Conservation (phyloP, 257 asterid genomes). For the Solanum phureja region DNA sequence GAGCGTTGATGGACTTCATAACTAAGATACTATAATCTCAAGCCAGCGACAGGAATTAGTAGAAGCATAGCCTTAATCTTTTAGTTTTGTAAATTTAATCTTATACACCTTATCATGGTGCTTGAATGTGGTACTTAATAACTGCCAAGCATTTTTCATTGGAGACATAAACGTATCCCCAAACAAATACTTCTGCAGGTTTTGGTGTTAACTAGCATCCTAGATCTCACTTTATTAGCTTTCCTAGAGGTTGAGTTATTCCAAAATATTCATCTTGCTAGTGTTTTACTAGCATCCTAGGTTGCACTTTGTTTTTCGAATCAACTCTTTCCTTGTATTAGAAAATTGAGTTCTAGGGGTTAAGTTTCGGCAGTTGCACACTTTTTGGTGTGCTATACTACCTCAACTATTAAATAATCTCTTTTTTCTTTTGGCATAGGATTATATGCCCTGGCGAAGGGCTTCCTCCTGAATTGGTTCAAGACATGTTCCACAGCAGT, state of each 20-base stretch:
- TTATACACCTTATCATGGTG: neutral
- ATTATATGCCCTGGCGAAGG: slow-evolving; percentile 85
- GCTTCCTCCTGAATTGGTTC: slow-evolving; percentile 65
- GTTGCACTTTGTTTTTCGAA: neutral
- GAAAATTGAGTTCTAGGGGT: neutral
- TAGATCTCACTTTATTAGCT: neutral
- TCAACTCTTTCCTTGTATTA: neutral
- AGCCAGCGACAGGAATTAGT: neutral
- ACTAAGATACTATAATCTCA: neutral
- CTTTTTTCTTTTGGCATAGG: slow-evolving; percentile 26
- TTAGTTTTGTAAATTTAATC: neutral
- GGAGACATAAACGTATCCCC: neutral
- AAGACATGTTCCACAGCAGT: slow-evolving; percentile 71
- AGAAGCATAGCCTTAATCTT: neutral
- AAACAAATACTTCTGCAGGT: neutral
- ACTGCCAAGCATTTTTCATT: neutral
- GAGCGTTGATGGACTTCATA: neutral
- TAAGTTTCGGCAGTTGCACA: neutral
- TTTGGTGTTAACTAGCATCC: neutral
- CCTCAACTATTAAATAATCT: neutral
- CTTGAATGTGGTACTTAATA: neutral
- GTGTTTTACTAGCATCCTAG: neutral
- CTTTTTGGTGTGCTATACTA: neutral
- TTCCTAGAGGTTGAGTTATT: neutral
- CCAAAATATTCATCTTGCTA: neutral